Base-by-base conservation (phyloP, 1,139 yeast species). In the Suhomyces bolitotheri region DNA sequence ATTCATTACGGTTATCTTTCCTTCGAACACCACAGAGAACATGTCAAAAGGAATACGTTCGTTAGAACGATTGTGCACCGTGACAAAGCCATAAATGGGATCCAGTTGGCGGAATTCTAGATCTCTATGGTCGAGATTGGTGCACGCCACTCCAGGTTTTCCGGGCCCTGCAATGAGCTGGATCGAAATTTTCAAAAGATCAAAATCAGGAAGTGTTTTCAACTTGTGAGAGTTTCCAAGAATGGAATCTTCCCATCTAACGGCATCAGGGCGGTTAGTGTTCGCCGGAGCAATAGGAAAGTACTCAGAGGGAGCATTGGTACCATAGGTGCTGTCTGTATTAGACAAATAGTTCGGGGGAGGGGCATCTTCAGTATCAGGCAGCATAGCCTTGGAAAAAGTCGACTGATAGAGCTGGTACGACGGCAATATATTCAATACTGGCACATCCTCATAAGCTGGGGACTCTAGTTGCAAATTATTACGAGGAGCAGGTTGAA, bases 11-110 rank as follows among this genome's bases (percentile, higher is more conserved):
- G 60, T 51, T 11, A 56, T 45, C 15, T 54, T 47, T 4, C 71
- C 71, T 49, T 65, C 71, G 29, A 64, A 50, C 4, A 62, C 62
- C 8, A 63, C 69, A 12, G 66, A 60, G 31, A 68, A 64, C 71
- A 65, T 64, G 42, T 66, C 73, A 39, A 67, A 68, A 7, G 67
- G 62, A 11, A 67, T 49, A 2, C 57, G 58, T 3, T 46, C 41
- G 9, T 43, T 44, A 5, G 65, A 54, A 20, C 49, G 53, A 41
- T 68, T 68, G 14, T 58, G 58, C 4, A 68, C 61, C 19, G 64
- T 51, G 3, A 67, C 65, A 45, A 53, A 64, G 3, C 74, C 74
- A 43, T 63, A 65, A 16, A 67, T 52, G 27, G 51, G 58, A 45
- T 68, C 73, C 4, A 71, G 71, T 39, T 67, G 74, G 30, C 56